Percentiles rank a stretch among this genome's conserved stretches.
Conservation (phyloP, 2,329 filamentous ascomycete species). For the Catunica adiposa region DNA sequence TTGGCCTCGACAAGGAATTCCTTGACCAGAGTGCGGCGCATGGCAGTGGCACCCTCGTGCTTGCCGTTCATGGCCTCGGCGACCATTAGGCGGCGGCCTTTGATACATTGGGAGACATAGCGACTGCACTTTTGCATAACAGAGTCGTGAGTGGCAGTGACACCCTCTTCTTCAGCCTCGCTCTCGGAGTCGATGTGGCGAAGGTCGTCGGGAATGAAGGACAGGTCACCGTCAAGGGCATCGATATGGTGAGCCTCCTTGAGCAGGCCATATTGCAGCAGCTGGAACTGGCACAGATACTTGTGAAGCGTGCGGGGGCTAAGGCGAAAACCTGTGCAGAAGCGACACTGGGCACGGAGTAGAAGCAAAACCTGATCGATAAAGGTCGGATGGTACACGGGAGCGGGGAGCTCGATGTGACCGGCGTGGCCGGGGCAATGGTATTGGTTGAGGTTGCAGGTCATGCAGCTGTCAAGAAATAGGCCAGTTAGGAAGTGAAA, state of each 20-base stretch:
- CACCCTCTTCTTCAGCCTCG: constrained; percentile 49
- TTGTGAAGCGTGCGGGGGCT: constrained; percentile 59
- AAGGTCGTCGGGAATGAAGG: constrained; percentile 25
- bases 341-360: constrained; percentile 72
- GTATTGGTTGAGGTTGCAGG: constrained; percentile 69
- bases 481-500: not conserved
- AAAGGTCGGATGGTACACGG: constrained; percentile 92
- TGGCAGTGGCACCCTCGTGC: constrained; percentile 67
- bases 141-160: constrained; percentile 31
- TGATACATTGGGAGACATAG: constrained; percentile 48
- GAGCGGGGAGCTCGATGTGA: constrained; percentile 85
- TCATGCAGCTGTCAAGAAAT: constrained; percentile 52
- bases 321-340: constrained; percentile 76
- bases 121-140: constrained; percentile 36
- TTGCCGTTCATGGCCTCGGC: constrained; percentile 45
- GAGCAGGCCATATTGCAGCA: constrained; percentile 72
- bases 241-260: constrained; percentile 47
- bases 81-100: constrained; percentile 34
- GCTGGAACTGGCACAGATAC: constrained; percentile 66
- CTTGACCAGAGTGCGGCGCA: constrained; percentile 59
- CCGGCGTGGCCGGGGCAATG: constrained; percentile 85
- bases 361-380: constrained; percentile 81
- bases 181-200: constrained; percentile 32
- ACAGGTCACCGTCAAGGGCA: constrained; percentile 30
- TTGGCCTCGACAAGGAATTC: constrained; percentile 64